Evolutionary conservation across 2,329 filamentous ascomycete genomes (phyloP), one percentile per base, ranked within the genome.

Genomic region (Phaeosphaeriaceae sp.): DNA sequence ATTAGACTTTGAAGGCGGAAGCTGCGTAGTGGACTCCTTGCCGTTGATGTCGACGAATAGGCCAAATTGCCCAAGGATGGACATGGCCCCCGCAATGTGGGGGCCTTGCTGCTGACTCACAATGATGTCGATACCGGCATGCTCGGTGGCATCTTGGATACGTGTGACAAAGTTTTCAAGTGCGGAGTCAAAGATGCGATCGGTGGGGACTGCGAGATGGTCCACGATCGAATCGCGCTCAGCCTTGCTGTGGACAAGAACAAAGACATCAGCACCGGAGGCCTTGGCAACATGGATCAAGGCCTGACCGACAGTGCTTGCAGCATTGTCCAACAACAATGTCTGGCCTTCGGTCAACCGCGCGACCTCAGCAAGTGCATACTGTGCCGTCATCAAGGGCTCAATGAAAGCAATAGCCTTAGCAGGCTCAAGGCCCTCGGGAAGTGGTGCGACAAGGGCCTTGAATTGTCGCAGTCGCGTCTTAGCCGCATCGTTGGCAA

Each of bases 261-360:
- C 43, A 23, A 35, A 66, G 46, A 70, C 49, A 3, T 51, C 44
- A 2, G 57, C 55, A 6, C 58, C 61, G 1, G 35, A 17, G 1
- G 44, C 21, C 44, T 59, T 48, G 1, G 67, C 66, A n/a, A 72
- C 22, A 30, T 59, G 58, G 10, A 73, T 63, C 8, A 64, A 62
- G 13, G 66, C 63, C 46, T 68, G 64, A n/a, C 69, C 70, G 4
- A 66, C 52, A 13, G 56, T 64, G 15, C 68, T 65, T 47, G 65
- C 46, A 1, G 70, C 71, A 11, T 53, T 40, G 44, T 71, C 67
- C 21, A 75, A 66, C 5, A 74, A 52, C 11, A 71, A 49, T 1
- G 53, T 69, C 48, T 79, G 69, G 8, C 72, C 76, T n/a, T 59
- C 49, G 4, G 55, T 47, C 10, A 79, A 56, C 13, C 65, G 61